Percentiles rank a stretch among this genome's conserved stretches.
These are phyloP conservation scores for Pseudogymnoascus sp. DNA, from an alignment of 2,329 filamentous ascomycete species.

Conservation along the genomic window DNA sequence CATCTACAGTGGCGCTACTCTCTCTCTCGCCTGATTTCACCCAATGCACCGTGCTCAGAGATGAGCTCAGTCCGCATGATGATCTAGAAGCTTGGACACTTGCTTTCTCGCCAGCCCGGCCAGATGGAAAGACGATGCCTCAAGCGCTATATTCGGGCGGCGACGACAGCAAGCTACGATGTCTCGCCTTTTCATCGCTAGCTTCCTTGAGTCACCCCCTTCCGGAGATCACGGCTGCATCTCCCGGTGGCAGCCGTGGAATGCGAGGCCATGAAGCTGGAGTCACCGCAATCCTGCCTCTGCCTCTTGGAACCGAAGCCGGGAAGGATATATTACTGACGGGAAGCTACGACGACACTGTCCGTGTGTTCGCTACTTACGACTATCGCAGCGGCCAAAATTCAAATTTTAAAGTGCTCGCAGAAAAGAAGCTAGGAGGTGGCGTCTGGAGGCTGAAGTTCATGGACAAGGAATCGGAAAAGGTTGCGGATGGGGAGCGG, in stretches of 20 bases:
- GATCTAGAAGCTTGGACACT: constrained; percentile 68
- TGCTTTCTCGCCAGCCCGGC: constrained; percentile 44
- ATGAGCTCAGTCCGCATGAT: constrained; percentile 17
- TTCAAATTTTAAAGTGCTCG: constrained; percentile 45
- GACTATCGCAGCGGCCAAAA: constrained; percentile 32
- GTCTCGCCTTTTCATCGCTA: neutral
- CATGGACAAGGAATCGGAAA: constrained; percentile 31
- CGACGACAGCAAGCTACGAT: constrained; percentile 48
- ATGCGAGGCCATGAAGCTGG: constrained; percentile 67
- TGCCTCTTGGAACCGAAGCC: constrained; percentile 39
- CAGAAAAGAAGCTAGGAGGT: constrained; percentile 61
- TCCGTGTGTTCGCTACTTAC: constrained; percentile 60
- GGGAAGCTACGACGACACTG: constrained; percentile 83
- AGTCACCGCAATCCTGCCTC: constrained; percentile 77
- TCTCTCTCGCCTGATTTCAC: constrained; percentile 14
- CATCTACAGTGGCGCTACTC: constrained; percentile 55
- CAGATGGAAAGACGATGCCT: neutral
- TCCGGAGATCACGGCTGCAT: constrained; percentile 9
- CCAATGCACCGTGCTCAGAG: constrained; percentile 14
- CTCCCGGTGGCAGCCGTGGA: constrained; percentile 1
- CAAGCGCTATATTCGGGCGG: constrained; percentile 55
- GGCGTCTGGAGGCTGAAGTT: constrained; percentile 83
- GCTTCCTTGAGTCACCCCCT: constrained; percentile 1
- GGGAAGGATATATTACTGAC: constrained; percentile 61
- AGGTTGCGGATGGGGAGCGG: constrained; percentile 13